Evolutionary conservation across 495 filamentous ascomycete genomes (phyloP).

Genomic region (Penicillium cataractarum): DNA sequence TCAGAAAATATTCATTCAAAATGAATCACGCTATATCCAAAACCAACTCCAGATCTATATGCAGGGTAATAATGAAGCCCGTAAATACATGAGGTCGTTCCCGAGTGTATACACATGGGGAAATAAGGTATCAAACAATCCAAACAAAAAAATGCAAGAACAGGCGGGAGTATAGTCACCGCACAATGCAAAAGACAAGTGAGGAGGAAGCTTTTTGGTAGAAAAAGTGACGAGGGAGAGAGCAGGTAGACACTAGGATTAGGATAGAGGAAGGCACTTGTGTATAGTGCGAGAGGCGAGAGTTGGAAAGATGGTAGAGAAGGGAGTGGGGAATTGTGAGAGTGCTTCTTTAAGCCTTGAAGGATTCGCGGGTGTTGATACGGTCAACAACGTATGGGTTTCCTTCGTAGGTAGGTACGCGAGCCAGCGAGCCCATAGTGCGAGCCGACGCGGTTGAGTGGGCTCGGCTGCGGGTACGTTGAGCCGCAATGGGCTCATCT

Average conservation of each 20-base stretch:
- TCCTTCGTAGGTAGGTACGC: constrained; percentile 42
- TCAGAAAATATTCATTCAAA: not conserved
- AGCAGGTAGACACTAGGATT: constrained; percentile 23
- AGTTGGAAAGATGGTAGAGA: not conserved
- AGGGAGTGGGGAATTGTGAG: not conserved
- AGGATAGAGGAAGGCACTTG: constrained; percentile 1
- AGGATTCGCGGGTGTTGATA: constrained; percentile 50
- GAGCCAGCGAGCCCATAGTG: constrained; percentile 26
- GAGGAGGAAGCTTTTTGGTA: not conserved
- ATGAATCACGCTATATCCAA: constrained; percentile 15
- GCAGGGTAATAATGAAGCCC: constrained; percentile 19
- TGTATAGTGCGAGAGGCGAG: not conserved
- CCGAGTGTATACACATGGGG: constrained; percentile 1
- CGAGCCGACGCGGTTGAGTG: constrained; percentile 36
- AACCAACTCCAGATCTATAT: constrained; percentile 22
- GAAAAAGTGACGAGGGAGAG: not conserved
- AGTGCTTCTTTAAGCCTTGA: constrained; percentile 26
- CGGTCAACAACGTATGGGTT: constrained; percentile 52
- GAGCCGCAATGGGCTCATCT: constrained; percentile 23
- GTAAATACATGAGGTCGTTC: constrained; percentile 22
- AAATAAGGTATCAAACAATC: constrained; percentile 22
- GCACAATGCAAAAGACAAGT: constrained; percentile 17
- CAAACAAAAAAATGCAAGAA: constrained; percentile 15
- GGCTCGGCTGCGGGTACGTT: constrained; percentile 39
- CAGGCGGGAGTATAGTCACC: constrained; percentile 2